Evolutionary conservation across 2,329 filamentous ascomycete genomes (phyloP).

Genomic region (Diaporthe sp.): DNA sequence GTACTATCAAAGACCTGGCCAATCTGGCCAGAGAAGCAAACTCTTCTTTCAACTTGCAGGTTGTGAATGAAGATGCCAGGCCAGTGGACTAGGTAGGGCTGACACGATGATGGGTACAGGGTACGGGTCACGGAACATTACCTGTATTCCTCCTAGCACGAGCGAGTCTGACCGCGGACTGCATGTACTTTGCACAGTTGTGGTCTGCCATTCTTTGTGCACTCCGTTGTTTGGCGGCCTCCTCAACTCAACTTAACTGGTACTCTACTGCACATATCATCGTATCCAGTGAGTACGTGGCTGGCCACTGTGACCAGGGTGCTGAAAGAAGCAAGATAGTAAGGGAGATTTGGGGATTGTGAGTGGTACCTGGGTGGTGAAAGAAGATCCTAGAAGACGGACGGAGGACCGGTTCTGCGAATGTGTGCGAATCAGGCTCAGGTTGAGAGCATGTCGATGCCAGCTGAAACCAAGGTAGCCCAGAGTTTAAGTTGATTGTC

Average conservation of each 20-base stretch:
- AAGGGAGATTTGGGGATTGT: slow-evolving; percentile 5
- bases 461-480: slow-evolving; percentile 32
- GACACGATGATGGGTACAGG: slow-evolving; percentile 1
- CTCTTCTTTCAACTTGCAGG: neutral
- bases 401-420: neutral
- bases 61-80: neutral
- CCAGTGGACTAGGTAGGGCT: slow-evolving; percentile 18
- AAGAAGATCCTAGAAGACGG: slow-evolving; percentile 7
- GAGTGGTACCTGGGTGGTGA: neutral
- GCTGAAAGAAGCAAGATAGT: neutral
- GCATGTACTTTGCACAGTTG: neutral
- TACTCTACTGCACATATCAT: neutral
- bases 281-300: no score
- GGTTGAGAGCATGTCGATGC: slow-evolving; percentile 9
- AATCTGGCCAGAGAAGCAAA: neutral
- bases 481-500: slow-evolving; percentile 25
- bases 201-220: neutral
- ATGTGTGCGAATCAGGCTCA: slow-evolving; percentile 18
- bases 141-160: slow-evolving; percentile 11
- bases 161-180: neutral
- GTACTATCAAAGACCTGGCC: neutral
- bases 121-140: slow-evolving; percentile 3
- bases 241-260: neutral
- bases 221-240: slow-evolving; percentile 5
- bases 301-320: slow-evolving; percentile 11